A percentile compares a stretch with the other conserved stretches of the same genome.
phyloP scores from a whole-genome alignment of 2,329 filamentous ascomycete genomes.

The Pseudofabraea citricarpa region DNA sequence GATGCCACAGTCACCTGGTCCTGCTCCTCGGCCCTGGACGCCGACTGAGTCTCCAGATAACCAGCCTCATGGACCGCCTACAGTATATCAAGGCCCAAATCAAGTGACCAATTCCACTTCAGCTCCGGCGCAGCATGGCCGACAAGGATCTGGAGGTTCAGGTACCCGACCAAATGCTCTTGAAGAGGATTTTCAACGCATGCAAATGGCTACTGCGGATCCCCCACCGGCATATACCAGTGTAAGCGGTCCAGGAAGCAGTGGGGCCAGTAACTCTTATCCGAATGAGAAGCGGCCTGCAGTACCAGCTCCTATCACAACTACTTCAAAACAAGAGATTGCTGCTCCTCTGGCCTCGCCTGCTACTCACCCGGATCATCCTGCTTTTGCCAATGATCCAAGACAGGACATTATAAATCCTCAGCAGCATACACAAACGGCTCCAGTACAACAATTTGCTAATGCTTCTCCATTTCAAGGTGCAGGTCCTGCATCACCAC shows the following conservation, averaged over 20 bases:
- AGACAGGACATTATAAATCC: slow-evolving; percentile 36
- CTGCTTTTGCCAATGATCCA: slow-evolving; percentile 85
- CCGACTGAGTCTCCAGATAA: slow-evolving; percentile 86
- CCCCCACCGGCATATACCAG: slow-evolving; percentile 95
- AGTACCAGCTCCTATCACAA: slow-evolving; percentile 20
- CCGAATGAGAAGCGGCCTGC: slow-evolving; percentile 65
- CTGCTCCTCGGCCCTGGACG: slow-evolving; percentile 71
- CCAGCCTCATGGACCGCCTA: slow-evolving; percentile 83
- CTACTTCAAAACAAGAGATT: slow-evolving; percentile 28
- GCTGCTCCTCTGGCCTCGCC: slow-evolving; percentile 29
- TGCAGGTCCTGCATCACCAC: slow-evolving; percentile 73
- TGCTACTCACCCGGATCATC: slow-evolving; percentile 59
- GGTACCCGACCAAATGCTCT: slow-evolving; percentile 62
- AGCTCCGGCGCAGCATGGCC: slow-evolving; percentile 35
- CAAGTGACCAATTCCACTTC: slow-evolving; percentile 47
- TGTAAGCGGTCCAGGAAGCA: slow-evolving; percentile 46
- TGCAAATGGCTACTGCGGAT: slow-evolving; percentile 75
- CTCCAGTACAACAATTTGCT: slow-evolving; percentile 25
- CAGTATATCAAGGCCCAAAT: slow-evolving; percentile 82
- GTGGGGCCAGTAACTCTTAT: slow-evolving; percentile 50
- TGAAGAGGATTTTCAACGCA: slow-evolving; percentile 79
- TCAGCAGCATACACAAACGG: slow-evolving; percentile 27
- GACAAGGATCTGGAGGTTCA: slow-evolving; percentile 21
- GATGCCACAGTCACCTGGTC: slow-evolving; percentile 25
- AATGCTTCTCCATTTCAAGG: slow-evolving; percentile 35